Base-by-base conservation (phyloP, 2,329 filamentous ascomycete species). In the Aschersonia sp. region DNA sequence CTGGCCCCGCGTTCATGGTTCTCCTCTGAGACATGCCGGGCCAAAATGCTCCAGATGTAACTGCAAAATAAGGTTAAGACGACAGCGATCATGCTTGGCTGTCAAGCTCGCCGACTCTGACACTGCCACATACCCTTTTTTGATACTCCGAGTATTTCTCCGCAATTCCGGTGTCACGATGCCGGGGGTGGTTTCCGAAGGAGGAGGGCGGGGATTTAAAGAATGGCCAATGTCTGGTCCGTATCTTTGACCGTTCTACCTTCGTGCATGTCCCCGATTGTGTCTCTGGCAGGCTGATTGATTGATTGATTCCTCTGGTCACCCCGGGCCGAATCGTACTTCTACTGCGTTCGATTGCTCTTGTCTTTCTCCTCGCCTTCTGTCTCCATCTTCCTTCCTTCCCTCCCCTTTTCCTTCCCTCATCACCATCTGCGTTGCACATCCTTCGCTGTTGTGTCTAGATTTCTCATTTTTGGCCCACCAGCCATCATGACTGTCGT, bases 401-500 rank as follows among this genome's bases (percentile, higher is more conserved):
- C 2, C 22, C 22, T 22, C 22, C 22, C 22, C 4, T 22, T 22
- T 22, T 22, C 22, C 22, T 22, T 22, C 22, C 22, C 22, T 39
- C 4, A 39, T 39, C 35, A 39, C 12, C 35, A 39, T 39, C 35
- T 9, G 8, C 35, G 12, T 42, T 22, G 14, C 40, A 14, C 14
- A 2, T 3, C 14, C 40, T n/a, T 42, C 40, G 14, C 14, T 29
- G 29, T 43, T 9, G 29, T 9, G 22, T 30, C 5, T 22, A 30
- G 8, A 8, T 10, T n/a, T 29, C 6, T 37, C 30, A n/a, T 48
- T 40, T 42, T 29, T 11, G 4, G 30, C 33, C 10, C 4, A 37
- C 32, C 35, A 4, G 29, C 14, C 45, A 55, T 11, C 42, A 61
- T 60, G 58, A 56, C 58, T 9, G 50, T 57, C 49, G 46, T 46